Base-by-base conservation (phyloP, 805 yeast species). In the Suhomyces xylopsoci region DNA sequence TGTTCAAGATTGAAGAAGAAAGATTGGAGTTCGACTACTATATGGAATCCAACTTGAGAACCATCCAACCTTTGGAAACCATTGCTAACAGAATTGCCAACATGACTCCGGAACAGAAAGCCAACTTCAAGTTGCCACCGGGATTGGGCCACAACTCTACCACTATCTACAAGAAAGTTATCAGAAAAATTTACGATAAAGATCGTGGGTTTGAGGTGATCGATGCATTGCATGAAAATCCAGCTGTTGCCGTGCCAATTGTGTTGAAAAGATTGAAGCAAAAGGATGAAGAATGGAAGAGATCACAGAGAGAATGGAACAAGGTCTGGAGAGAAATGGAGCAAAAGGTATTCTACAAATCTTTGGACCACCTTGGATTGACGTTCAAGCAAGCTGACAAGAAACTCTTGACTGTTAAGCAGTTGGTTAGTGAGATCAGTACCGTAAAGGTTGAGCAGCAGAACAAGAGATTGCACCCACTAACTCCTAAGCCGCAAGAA, bases 261-360 rank as follows among this genome's bases (percentile, higher is more conserved):
- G 96, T 94, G 12, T 77, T 94, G 68, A 89, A 87, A 61, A 83
- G 99, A 64, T 81, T 94, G 66, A 94, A 94, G 71, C 98, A 94
- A 71, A 94, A 94, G 71, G 98, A 94, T 67, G 98, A 94, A 70
- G 99, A 94, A 71, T 94, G 99, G 99, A 88, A 90, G 69, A 83
- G 97, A 56, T 92, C 97, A 1, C 99, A 93, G 63, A 83, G 98
- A 62, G 98, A 94, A 68, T 94, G 99, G 98, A 93, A 93, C 71
- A 93, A 93, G 67, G 96, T 91, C 12, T 94, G 99, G 99, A 84
- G 99, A 65, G 98, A 93, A 71, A 84, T 96, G 72, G 99, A 94
- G 69, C 97, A 92, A 65, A 92, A 90, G 63, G 96, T 91, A 0
- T 92, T 88, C 68, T 90, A 84, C 76, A 94, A 94, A 69, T 89